Evolutionary conservation across 2,329 filamentous ascomycete species (phyloP).

Genomic region (Colletotrichum tropicale): DNA sequence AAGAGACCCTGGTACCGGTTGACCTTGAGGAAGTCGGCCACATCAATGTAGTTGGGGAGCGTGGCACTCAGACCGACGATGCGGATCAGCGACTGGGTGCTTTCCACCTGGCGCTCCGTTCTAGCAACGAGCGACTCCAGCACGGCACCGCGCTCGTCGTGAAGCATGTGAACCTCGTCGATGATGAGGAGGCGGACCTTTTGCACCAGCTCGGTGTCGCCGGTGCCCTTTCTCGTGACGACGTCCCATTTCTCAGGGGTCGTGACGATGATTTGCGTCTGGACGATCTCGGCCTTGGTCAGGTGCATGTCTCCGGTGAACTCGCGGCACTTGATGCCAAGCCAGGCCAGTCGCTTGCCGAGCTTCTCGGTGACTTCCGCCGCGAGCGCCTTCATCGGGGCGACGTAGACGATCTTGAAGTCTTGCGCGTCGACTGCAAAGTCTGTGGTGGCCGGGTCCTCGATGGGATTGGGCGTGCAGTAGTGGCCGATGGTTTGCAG

Average conservation of each 20-base stretch:
- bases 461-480: conserved; percentile 77
- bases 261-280: conserved; percentile 97
- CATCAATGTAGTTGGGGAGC: conserved; percentile 94
- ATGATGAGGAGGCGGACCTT: conserved; percentile 97
- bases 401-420: conserved; percentile 98
- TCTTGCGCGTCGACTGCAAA: conserved; percentile 85
- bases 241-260: conserved; percentile 99
- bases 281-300: conserved; percentile 92
- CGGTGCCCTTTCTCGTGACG: conserved; percentile 94
- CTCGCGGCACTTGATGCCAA: conserved; percentile 90
- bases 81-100: conserved; percentile 94
- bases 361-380: conserved; percentile 96
- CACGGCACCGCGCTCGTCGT: conserved; percentile 95
- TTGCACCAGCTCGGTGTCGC: conserved; percentile 95
- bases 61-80: conserved; percentile 96
- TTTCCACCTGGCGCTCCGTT: conserved; percentile 96
- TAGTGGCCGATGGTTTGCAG: conserved; percentile 91
- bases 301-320: conserved; percentile 99
- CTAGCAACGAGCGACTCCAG: conserved; percentile 94
- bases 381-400: conserved; percentile 97
- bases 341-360: conserved; percentile 88
- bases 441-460: conserved; percentile 73
- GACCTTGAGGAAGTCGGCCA: conserved; percentile 95
- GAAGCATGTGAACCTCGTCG: conserved; percentile 99
- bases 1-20: conserved; percentile 93